These are phyloP conservation scores for Carex myosuroides DNA, from an alignment of 176 grass and related monocot genomes.

Conservation along the genomic window DNA sequence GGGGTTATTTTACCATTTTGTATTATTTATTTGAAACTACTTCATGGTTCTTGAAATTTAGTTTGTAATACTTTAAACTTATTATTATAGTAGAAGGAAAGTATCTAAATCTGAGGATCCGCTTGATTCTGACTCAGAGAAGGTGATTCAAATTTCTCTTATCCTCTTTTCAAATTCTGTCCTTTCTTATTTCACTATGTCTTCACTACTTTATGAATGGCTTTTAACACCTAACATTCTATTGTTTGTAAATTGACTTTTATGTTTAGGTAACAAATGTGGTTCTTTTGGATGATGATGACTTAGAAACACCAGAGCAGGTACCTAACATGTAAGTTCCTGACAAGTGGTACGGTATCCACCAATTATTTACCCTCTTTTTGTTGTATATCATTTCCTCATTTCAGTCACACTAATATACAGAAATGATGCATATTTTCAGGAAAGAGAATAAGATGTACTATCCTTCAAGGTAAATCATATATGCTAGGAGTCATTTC, in stretches of 20 bases:
- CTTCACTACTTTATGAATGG: background rate
- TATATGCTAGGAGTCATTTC: slow-evolving; percentile 1
- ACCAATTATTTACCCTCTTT: slow-evolving; percentile 1
- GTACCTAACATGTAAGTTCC: slow-evolving; percentile 9
- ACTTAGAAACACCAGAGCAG: slow-evolving; percentile 29
- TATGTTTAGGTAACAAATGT: slow-evolving; percentile 43
- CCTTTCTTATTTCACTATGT: background rate
- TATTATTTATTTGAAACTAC: background rate
- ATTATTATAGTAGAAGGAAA: slow-evolving; percentile 37
- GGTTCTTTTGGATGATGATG: slow-evolving; percentile 77
- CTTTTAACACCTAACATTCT: slow-evolving; percentile 9
- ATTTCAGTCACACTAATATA: slow-evolving; percentile 19
- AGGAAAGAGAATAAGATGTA: slow-evolving; percentile 59
- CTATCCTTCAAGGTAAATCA: slow-evolving; percentile 73
- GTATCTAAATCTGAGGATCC: slow-evolving; percentile 11
- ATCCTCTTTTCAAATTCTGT: background rate
- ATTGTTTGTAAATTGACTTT: background rate
- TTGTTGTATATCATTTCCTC: background rate
- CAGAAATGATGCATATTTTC: slow-evolving; percentile 25
- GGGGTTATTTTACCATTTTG: background rate
- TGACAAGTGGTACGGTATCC: slow-evolving; percentile 33
- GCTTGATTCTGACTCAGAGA: slow-evolving; percentile 10
- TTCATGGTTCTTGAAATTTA: background rate
- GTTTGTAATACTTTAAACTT: background rate
- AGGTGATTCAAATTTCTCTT: slow-evolving; percentile 32